Evolutionary conservation across 2,329 filamentous ascomycete species (phyloP).

Genomic region (Colletotrichum truncatum): DNA sequence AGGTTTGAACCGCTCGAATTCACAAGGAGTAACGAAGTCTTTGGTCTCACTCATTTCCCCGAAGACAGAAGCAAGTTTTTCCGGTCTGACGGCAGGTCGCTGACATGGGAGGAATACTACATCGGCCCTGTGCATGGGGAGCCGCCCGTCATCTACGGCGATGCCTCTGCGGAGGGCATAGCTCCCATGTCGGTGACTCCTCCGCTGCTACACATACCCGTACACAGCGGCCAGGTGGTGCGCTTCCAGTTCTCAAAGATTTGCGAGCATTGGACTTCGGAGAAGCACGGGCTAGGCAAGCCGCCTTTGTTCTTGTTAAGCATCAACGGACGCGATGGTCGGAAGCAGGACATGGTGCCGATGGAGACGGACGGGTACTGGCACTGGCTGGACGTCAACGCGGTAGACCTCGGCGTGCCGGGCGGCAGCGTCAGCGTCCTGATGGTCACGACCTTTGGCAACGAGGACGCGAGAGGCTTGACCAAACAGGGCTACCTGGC

Average conservation of each 20-base stretch:
- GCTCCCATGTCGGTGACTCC: slow-evolving; percentile 70
- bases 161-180: slow-evolving; percentile 59
- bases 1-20: slow-evolving; percentile 73
- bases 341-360: slow-evolving; percentile 73
- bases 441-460: slow-evolving; percentile 63
- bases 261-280: slow-evolving; percentile 86
- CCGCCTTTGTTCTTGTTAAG: slow-evolving; percentile 76
- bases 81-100: slow-evolving; percentile 73
- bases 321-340: slow-evolving; percentile 72
- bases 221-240: slow-evolving; percentile 65
- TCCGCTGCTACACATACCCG: slow-evolving; percentile 64
- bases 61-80: slow-evolving; percentile 74
- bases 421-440: slow-evolving; percentile 75
- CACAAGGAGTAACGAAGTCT: slow-evolving; percentile 75
- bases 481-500: slow-evolving; percentile 55
- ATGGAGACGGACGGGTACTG: slow-evolving; percentile 81
- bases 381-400: slow-evolving; percentile 83
- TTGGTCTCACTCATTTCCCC: slow-evolving; percentile 85
- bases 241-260: slow-evolving; percentile 83
- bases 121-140: slow-evolving; percentile 64
- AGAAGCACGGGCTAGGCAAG: slow-evolving; percentile 71
- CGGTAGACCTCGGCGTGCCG: slow-evolving; percentile 70
- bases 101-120: slow-evolving; percentile 86
- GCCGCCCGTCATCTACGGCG: slow-evolving; percentile 56
- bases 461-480: slow-evolving; percentile 57